Base-by-base conservation (phyloP, 495 filamentous ascomycete species). In the Pyrenula massariospora region DNA sequence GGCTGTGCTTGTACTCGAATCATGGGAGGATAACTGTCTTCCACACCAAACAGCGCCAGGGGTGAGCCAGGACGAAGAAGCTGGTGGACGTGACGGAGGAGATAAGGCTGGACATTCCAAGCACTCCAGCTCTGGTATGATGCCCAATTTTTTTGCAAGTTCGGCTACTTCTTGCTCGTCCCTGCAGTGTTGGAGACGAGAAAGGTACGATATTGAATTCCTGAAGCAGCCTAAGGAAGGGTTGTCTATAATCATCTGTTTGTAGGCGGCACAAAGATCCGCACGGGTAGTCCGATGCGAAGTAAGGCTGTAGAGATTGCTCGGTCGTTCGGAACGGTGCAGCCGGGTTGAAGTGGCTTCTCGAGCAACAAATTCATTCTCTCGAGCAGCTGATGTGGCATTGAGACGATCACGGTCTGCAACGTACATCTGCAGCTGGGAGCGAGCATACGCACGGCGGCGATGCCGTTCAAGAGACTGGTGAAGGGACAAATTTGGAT, bases 21-120 rank as follows among this genome's bases (percentile, higher is more conserved):
- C 53, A 23, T 56, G 50, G 15, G 69, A 64, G 2, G 79, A 77
- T 52, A 77, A 77, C 61, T 89, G 85, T 2, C 71, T 80, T 12
- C 85, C 85, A 10, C 75, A 74, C 57, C 88, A 84, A 1, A 84
- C 73, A 56, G 81, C 73, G 10, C 86, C 86, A 19, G 81, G 73
- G 55, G 77, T 75, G 15, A 89, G 73, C 82, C 83, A 88, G 24
- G 84, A 42, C 5, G 31, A 42, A 15, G 31, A 15, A 42, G 31
- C 31, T 42, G 31, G 31, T 42, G 31, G 8, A 15, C 15, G 31
- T 42, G 5, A 8, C 15, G 31, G 31, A 42, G 31, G 8, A 42
- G 8, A 8, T 42, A 8, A 15, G 31, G 31, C 31, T 15, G 31
- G 31, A 42, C 15, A 15, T 42, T 42, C 15, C 5, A 15, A 8